Evolutionary conservation across 768 basidiomycete genomes (phyloP), one percentile per base, ranked within the genome.

Genomic region (Termitomyces sp.): DNA sequence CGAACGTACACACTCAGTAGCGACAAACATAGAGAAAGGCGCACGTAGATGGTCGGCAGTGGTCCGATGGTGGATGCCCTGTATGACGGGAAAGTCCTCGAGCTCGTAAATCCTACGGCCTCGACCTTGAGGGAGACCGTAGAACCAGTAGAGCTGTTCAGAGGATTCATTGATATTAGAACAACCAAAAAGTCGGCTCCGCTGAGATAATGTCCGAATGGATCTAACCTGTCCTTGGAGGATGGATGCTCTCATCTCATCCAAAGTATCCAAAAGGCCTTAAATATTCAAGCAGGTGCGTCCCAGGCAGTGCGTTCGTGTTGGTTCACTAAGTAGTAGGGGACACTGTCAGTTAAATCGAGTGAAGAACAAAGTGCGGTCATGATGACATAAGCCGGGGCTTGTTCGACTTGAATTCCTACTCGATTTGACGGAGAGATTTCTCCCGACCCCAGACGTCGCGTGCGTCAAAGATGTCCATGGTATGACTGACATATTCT

Each of bases 341-440:
- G 20, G 26, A 46, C 26, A 8, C 13, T 46, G 5, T 42, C 4
- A 5, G 14, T n/a, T n/a, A n/a, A n/a, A n/a, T n/a, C n/a, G 13
- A 20, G 24, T 18, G 49, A 36, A 50, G 22, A 46, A 46, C 5
- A 1, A 32, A n/a, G n/a, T n/a, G n/a, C 30, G 52, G n/a, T 9
- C 52, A 53, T 49, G 59, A 51, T 60, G 59, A 60, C 59, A 37
- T 60, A 60, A 60, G 59, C 59, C 40, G 32, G 36, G 34, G 52
- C 34, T 60, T 56, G 55, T 56, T 60, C 27, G 26, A 46, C 34
- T 32, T 30, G 12, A 18, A 22, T 42, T 40, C 22, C 8, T 16
- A 26, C n/a, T 27, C n/a, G 27, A 8, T 50, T 20, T 33, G 22
- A 51, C 20, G 9, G n/a, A 30, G 20, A 39, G 13, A 37, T 37